These are phyloP conservation scores for Fusarium sp. DNA, from an alignment of 2,329 filamentous ascomycete genomes.

Conservation along the genomic window DNA sequence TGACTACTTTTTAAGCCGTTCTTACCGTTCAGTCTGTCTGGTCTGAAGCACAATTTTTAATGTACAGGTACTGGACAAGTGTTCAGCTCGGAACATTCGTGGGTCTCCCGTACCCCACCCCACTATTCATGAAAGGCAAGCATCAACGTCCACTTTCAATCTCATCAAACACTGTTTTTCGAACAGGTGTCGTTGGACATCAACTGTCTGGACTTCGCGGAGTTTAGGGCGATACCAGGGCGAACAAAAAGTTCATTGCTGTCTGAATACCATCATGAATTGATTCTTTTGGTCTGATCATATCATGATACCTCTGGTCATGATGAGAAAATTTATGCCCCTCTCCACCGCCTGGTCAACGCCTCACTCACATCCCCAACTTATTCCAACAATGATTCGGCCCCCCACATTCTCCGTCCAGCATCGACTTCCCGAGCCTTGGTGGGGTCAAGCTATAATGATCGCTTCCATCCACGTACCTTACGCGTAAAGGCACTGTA, in stretches of 20 bases:
- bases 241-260: not conserved
- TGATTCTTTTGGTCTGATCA: not conserved
- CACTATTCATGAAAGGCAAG: slow-evolving; percentile 16
- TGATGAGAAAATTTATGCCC: slow-evolving; percentile 38
- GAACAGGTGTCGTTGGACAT: slow-evolving; percentile 5
- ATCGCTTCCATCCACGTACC: slow-evolving; percentile 11
- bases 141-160: slow-evolving; percentile 33
- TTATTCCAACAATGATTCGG: slow-evolving; percentile 38
- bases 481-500: slow-evolving; percentile 31
- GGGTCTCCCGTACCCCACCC: slow-evolving; percentile 26
- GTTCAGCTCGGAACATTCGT: slow-evolving; percentile 30
- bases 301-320: slow-evolving; percentile 18
- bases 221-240: not conserved
- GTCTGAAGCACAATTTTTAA: not conserved
- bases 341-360: slow-evolving; percentile 39
- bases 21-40: not conserved
- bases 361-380: slow-evolving; percentile 33
- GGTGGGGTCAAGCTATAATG: slow-evolving; percentile 35
- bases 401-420: slow-evolving; percentile 45
- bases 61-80: slow-evolving; percentile 21
- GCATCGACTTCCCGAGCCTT: slow-evolving; percentile 40
- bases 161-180: slow-evolving; percentile 31
- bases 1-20: slow-evolving; percentile 1
- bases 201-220: not conserved
- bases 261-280: not conserved